These are phyloP conservation scores for Toxicodendron radicans DNA, from an alignment of 345 rosid species.

Conservation along the genomic window DNA sequence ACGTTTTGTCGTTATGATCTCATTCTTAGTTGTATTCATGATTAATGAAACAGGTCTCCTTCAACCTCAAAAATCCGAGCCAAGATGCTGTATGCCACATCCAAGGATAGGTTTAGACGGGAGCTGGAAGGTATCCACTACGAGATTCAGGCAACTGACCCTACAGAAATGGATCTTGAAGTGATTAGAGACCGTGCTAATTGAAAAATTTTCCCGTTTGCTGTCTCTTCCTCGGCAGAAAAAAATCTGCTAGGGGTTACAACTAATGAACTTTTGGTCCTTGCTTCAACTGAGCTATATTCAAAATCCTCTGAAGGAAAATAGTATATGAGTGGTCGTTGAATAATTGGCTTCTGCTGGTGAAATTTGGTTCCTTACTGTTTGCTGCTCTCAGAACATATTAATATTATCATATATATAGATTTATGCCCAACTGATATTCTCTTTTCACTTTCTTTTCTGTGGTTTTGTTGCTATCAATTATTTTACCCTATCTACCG, in stretches of 20 bases:
- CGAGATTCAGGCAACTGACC: slow-evolving; percentile 85
- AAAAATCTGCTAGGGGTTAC: slow-evolving; percentile 7
- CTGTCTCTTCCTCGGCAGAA: not conserved
- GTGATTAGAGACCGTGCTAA: slow-evolving; percentile 66
- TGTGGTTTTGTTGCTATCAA: not conserved
- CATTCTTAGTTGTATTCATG: not conserved
- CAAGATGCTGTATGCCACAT: slow-evolving; percentile 76
- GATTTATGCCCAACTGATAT: not conserved
- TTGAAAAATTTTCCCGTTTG: slow-evolving; percentile 19
- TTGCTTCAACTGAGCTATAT: slow-evolving; percentile 14
- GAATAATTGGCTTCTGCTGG: slow-evolving; percentile 22
- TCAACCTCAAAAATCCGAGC: slow-evolving; percentile 62
- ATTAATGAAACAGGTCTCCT: slow-evolving; percentile 56
- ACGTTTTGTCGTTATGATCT: not conserved
- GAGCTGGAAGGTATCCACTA: slow-evolving; percentile 82
- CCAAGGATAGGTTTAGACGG: slow-evolving; percentile 62
- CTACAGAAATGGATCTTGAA: slow-evolving; percentile 77
- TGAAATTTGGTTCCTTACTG: not conserved
- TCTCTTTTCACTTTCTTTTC: not conserved
- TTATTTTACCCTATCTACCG: not conserved
- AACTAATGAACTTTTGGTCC: slow-evolving; percentile 3
- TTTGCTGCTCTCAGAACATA: slow-evolving; percentile 1
- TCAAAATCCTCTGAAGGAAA: slow-evolving; percentile 15
- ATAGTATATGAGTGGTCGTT: not conserved
- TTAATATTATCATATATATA: not conserved